Evolutionary conservation across 2,329 filamentous ascomycete genomes (phyloP).

Genomic region (Trichoderma sp.): DNA sequence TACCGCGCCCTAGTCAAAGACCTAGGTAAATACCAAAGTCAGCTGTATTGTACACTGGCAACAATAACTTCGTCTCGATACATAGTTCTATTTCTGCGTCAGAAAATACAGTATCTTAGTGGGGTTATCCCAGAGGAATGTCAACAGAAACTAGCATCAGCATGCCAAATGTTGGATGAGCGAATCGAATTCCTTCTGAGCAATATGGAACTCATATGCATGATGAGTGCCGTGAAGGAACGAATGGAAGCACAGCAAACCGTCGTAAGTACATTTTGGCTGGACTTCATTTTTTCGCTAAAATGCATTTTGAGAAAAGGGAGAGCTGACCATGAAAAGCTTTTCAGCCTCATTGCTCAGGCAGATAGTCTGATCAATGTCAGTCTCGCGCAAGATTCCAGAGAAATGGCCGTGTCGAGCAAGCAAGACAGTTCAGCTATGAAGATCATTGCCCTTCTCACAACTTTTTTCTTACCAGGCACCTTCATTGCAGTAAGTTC

Average conservation of each 20-base stretch:
- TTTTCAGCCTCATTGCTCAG: not conserved
- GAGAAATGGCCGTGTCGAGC: not conserved
- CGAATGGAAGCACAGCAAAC: not conserved
- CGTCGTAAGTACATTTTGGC: not conserved
- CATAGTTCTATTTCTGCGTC: not conserved
- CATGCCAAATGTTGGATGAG: not conserved
- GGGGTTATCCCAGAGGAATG: not conserved
- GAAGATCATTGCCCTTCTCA: not conserved
- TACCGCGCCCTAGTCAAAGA: not conserved
- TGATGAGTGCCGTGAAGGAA: not conserved
- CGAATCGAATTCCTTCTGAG: not conserved
- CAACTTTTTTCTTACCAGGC: not conserved
- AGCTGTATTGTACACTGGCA: not conserved
- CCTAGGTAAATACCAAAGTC: not conserved
- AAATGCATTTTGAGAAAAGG: too few relatives aligned
- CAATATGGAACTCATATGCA: not conserved
- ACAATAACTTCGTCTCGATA: not conserved
- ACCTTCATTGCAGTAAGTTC: not conserved
- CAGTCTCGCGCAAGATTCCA: not conserved
- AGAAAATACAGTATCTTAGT: not conserved
- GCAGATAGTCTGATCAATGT: not conserved
- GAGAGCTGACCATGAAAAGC: not conserved
- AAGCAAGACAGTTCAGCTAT: not conserved
- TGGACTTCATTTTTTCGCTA: not conserved
- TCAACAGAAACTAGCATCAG: not conserved